A percentile compares a stretch with the other conserved stretches of the same genome.
Conservation (phyloP, 257 asterid genomes). For the Jacaranda copaia region DNA sequence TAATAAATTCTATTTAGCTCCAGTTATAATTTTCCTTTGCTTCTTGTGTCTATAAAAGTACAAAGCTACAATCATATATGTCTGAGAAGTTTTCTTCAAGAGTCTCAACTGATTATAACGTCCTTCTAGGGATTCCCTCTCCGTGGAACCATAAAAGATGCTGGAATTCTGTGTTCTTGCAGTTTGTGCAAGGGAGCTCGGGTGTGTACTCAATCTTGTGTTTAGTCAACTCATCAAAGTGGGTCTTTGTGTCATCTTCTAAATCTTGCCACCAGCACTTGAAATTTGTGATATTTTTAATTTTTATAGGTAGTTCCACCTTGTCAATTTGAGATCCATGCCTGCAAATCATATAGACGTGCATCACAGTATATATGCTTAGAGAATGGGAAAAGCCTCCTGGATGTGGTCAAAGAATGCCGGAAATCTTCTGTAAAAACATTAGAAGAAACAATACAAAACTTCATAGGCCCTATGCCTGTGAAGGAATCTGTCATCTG, state of each 20-base stretch:
- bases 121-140: conserved; percentile 61
- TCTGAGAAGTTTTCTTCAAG: conserved; percentile 17
- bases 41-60: conserved; percentile 13
- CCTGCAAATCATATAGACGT: conserved; percentile 90
- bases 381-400: conserved; percentile 94
- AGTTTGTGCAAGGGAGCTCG: conserved; percentile 72
- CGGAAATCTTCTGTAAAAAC: conserved; percentile 74
- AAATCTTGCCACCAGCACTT: conserved; percentile 18
- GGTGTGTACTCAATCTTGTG: conserved; percentile 55
- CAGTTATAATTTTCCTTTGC: not conserved
- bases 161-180: conserved; percentile 92
- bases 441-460: conserved; percentile 80
- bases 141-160: conserved; percentile 87
- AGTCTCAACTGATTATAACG: conserved; percentile 29
- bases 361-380: conserved; percentile 94
- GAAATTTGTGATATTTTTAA: conserved; percentile 26
- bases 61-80: conserved; percentile 3
- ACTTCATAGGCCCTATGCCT: conserved; percentile 83
- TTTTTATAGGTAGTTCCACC: conserved; percentile 82
- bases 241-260: not conserved
- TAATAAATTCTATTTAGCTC: not conserved
- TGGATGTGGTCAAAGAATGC: conserved; percentile 94
- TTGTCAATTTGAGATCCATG: conserved; percentile 96
- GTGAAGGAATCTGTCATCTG: conserved; percentile 76
- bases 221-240: conserved; percentile 27